A percentile compares a stretch with the other conserved stretches of the same genome.
These are phyloP conservation scores for Myrica gale DNA, from an alignment of 306 rosid species.

Conservation along the genomic window DNA sequence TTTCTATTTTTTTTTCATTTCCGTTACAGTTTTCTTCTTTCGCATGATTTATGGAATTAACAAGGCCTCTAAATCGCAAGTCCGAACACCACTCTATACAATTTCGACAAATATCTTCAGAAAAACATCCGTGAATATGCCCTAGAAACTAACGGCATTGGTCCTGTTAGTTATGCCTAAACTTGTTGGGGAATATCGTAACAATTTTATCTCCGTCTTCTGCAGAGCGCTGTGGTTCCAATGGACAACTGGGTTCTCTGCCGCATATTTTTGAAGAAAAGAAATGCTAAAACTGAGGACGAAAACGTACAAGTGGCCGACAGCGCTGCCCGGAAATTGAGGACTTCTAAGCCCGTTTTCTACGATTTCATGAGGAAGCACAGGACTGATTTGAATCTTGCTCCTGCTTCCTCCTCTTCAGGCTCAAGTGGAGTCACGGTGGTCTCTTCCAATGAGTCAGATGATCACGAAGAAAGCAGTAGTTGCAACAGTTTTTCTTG, in stretches of 20 bases:
- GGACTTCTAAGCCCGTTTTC: slow-evolving; percentile 52
- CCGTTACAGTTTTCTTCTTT: background rate
- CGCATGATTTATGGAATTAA: background rate
- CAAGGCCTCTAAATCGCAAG: background rate
- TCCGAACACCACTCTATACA: background rate
- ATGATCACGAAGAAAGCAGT: slow-evolving; percentile 80
- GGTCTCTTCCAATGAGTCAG: slow-evolving; percentile 43
- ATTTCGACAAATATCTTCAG: background rate
- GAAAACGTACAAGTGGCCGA: slow-evolving; percentile 22
- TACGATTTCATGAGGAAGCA: slow-evolving; percentile 73
- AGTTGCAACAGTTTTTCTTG: slow-evolving; percentile 55
- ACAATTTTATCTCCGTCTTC: slow-evolving; percentile 5
- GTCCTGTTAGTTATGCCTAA: background rate
- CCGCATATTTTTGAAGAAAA: slow-evolving; percentile 87
- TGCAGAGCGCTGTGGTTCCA: slow-evolving; percentile 38
- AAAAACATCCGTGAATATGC: background rate
- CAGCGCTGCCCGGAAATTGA: slow-evolving; percentile 4
- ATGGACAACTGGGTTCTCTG: slow-evolving; percentile 82
- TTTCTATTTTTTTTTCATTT: background rate
- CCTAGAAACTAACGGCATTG: background rate
- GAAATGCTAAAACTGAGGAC: slow-evolving; percentile 47
- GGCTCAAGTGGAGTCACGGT: slow-evolving; percentile 74
- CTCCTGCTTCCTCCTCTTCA: slow-evolving; percentile 53
- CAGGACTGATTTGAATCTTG: slow-evolving; percentile 36
- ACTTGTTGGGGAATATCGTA: background rate